phyloP scores from a whole-genome alignment of 2,329 filamentous ascomycete genomes.

The Pseudogymnoascus sp. region DNA sequence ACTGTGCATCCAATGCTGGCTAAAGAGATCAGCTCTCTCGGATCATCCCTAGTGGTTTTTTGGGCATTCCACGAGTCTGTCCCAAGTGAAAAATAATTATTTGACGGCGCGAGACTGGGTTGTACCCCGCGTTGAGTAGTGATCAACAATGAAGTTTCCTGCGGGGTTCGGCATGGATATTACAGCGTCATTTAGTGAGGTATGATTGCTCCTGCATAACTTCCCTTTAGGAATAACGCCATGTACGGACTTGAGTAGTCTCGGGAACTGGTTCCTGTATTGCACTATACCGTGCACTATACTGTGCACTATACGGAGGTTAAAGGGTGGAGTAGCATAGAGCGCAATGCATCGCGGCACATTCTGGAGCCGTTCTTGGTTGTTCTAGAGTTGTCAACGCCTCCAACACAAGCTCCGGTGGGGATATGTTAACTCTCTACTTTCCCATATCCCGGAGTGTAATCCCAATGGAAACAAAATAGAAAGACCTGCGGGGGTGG shows the following conservation, averaged over 20 bases:
- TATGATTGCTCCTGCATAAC: not conserved
- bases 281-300: not conserved
- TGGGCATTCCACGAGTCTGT: not conserved
- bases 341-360: not conserved
- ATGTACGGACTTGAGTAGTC: not conserved
- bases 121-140: not conserved
- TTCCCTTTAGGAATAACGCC: not conserved
- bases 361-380: not conserved
- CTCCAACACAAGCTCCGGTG: not conserved
- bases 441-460: not conserved
- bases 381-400: not conserved
- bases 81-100: not conserved
- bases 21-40: constrained; percentile 1
- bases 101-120: not conserved
- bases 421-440: not conserved
- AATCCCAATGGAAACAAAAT: constrained; percentile 1
- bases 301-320: too few species aligned
- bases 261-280: not conserved
- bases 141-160: constrained; percentile 6
- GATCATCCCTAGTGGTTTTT: constrained; percentile 2
- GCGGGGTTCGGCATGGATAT: constrained; percentile 5
- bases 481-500: constrained; percentile 8
- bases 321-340: too few species aligned
- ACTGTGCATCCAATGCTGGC: not conserved
- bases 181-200: constrained; percentile 2